Evolutionary conservation across 83 land plant genomes (phyloP).

Genomic region (Picea mariana): DNA sequence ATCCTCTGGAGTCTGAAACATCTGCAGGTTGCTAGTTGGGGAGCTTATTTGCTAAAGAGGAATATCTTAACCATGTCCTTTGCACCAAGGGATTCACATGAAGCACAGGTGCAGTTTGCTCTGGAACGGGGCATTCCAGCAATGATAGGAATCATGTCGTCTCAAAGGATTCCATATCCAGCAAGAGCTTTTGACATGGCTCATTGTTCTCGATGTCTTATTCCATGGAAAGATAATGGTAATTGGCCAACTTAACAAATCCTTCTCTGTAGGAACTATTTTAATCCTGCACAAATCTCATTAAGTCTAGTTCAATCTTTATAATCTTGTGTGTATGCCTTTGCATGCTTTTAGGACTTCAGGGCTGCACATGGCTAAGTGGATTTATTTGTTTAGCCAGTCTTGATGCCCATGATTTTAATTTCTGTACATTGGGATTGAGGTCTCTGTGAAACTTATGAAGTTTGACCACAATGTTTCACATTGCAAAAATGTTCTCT

Average conservation of each 20-base stretch:
- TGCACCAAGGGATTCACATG: slow-evolving; percentile 42
- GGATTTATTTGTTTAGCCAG: no score
- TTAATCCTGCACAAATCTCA: no score
- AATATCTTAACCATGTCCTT: slow-evolving; percentile 48
- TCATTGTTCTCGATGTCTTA: slow-evolving; percentile 31
- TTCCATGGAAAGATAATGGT: slow-evolving; percentile 42
- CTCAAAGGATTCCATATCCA: slow-evolving; percentile 43
- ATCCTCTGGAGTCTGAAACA: no score
- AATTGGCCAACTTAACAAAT: not conserved
- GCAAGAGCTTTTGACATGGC: slow-evolving; percentile 45
- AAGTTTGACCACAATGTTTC: no score
- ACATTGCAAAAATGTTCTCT: slow-evolving; percentile 18
- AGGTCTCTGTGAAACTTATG: no score
- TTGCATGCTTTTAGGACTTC: no score
- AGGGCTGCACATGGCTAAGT: no score
- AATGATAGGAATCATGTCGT: slow-evolving; percentile 44
- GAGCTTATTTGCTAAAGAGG: slow-evolving; percentile 32
- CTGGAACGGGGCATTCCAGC: slow-evolving; percentile 55
- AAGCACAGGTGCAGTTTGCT: slow-evolving; percentile 42
- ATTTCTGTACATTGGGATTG: no score
- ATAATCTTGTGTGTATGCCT: no score
- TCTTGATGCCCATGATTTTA: no score
- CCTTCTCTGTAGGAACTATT: no score
- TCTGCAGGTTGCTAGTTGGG: slow-evolving; percentile 32
- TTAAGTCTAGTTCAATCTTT: no score